These are phyloP conservation scores for Pseudohyphozyma bogoriensis DNA, from an alignment of 768 basidiomycete genomes.

Conservation along the genomic window DNA sequence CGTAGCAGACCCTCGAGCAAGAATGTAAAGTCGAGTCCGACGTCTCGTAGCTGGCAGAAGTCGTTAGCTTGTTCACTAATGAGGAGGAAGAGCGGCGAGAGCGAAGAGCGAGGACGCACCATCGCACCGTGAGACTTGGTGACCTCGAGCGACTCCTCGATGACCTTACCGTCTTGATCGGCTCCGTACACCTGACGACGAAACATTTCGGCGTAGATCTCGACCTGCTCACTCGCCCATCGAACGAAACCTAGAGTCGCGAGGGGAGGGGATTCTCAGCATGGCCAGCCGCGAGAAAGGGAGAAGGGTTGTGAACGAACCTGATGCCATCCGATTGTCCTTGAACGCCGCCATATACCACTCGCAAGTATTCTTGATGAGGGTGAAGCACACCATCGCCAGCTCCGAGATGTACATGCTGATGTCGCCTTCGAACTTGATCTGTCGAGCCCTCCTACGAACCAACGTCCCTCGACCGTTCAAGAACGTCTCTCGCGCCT, in stretches of 20 bases:
- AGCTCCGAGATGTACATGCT: slow-evolving; percentile 76
- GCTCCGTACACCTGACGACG: slow-evolving; percentile 81
- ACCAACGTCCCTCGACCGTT: slow-evolving; percentile 65
- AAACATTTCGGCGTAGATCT: slow-evolving; percentile 72
- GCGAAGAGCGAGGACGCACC: slow-evolving; percentile 43
- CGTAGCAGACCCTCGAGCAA: slow-evolving; percentile 50
- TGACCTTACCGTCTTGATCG: slow-evolving; percentile 45
- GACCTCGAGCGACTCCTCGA: slow-evolving; percentile 68
- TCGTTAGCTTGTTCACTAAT: background rate
- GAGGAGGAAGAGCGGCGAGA: background rate
- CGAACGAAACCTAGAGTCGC: slow-evolving; percentile 65
- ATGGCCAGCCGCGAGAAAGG: background rate
- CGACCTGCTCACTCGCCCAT: slow-evolving; percentile 82
- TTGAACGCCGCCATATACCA: slow-evolving; percentile 95
- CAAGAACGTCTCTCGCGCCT: slow-evolving; percentile 74
- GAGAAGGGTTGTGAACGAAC: slow-evolving; percentile 51
- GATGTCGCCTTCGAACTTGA: slow-evolving; percentile 81
- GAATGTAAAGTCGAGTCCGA: slow-evolving; percentile 86
- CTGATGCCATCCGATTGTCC: slow-evolving; percentile 85
- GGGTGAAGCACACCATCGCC: slow-evolving; percentile 79
- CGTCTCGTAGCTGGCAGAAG: slow-evolving; percentile 65
- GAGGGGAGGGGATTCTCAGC: background rate
- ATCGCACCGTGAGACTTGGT: slow-evolving; percentile 73
- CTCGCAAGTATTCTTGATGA: slow-evolving; percentile 92
- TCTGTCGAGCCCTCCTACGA: slow-evolving; percentile 65